Conservation (phyloP, 2,329 filamentous ascomycete genomes). For the Sporothrix phasma region DNA sequence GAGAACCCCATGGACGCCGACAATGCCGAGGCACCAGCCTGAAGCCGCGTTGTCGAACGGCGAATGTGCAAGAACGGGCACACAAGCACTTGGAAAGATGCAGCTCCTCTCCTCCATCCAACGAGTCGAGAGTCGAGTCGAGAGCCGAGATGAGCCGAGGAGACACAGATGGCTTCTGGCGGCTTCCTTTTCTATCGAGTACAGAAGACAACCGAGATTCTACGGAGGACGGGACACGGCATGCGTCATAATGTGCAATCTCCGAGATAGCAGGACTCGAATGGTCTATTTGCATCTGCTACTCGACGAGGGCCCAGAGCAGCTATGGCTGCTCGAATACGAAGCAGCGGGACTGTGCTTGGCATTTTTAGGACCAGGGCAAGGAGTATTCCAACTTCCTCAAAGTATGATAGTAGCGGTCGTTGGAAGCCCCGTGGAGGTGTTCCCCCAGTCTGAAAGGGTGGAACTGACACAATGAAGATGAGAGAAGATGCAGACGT, state of each 20-base stretch:
- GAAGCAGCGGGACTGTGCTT: neutral
- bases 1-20: conserved; percentile 25
- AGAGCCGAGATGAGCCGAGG: neutral
- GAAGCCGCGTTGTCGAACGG: neutral
- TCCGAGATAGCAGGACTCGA: neutral
- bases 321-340: neutral
- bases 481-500: too few species aligned
- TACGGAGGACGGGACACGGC: neutral
- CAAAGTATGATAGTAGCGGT: neutral
- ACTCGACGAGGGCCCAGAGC: neutral
- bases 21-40: neutral
- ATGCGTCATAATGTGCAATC: too few species aligned
- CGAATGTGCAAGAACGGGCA: too few species aligned
- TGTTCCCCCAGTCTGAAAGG: neutral
- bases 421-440: neutral
- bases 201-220: too few species aligned
- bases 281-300: conserved; percentile 24
- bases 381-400: neutral
- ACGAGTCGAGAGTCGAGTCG: neutral
- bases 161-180: too few species aligned
- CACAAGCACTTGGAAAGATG: neutral
- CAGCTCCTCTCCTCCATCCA: neutral
- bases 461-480: conserved; percentile 1
- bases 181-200: neutral
- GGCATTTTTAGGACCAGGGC: neutral